These are phyloP conservation scores for Salvia rosmarinus DNA, from an alignment of 257 asterid species.

Conservation along the genomic window DNA sequence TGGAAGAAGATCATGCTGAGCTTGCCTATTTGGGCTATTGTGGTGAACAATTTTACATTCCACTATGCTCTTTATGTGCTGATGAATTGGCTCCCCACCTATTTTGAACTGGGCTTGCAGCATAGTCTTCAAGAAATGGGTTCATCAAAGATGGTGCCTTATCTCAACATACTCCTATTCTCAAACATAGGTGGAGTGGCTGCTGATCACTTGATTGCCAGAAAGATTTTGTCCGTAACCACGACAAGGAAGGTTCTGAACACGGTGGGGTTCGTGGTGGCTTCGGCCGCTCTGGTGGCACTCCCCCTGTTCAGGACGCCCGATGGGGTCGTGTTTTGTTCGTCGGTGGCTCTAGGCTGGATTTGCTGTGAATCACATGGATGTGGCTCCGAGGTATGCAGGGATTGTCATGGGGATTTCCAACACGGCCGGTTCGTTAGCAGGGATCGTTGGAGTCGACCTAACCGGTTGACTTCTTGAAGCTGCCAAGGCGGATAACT, in stretches of 20 bases:
- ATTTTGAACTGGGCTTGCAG: slow-evolving; percentile 81
- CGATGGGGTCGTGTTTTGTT: slow-evolving; percentile 70
- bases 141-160: slow-evolving; percentile 92
- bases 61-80: slow-evolving; percentile 91
- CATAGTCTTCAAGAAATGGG: slow-evolving; percentile 95
- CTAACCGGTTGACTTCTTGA: slow-evolving; percentile 91
- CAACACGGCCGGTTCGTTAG: slow-evolving; percentile 91
- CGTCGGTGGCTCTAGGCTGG: slow-evolving; percentile 94
- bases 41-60: slow-evolving; percentile 82
- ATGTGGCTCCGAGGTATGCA: slow-evolving; percentile 92
- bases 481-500: slow-evolving; percentile 67
- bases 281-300: slow-evolving; percentile 72
- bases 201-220: slow-evolving; percentile 78
- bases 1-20: slow-evolving; percentile 74
- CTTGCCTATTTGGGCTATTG: slow-evolving; percentile 91
- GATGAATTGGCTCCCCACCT: slow-evolving; percentile 98
- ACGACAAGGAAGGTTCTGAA: slow-evolving; percentile 75
- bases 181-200: slow-evolving; percentile 86
- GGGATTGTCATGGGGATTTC: slow-evolving; percentile 97
- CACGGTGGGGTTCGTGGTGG: slow-evolving; percentile 72
- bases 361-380: slow-evolving; percentile 94
- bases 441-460: slow-evolving; percentile 89
- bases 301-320: slow-evolving; percentile 80
- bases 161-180: slow-evolving; percentile 83
- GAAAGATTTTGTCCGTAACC: slow-evolving; percentile 64